phyloP scores from a whole-genome alignment of 1,139 yeast species.

The Yamadazyma buinensis region DNA sequence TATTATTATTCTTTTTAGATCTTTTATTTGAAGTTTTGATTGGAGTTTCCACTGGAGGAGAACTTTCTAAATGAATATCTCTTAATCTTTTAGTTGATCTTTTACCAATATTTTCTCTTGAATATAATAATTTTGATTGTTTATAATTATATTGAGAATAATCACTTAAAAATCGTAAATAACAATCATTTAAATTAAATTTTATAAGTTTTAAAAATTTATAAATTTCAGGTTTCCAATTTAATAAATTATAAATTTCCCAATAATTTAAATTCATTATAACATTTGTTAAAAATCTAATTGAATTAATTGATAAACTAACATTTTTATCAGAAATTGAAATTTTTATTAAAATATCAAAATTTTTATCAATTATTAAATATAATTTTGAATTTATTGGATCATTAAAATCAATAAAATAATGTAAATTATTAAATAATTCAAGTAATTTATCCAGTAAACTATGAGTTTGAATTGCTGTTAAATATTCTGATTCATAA shows the following conservation, averaged over 20 bases:
- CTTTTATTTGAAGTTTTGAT: background rate
- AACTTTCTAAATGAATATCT: constrained; percentile 12
- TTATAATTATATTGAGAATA: constrained; percentile 27
- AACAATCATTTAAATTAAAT: constrained; percentile 40
- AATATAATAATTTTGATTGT: constrained; percentile 8
- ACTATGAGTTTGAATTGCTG: constrained; percentile 3
- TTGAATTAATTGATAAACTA: constrained; percentile 31
- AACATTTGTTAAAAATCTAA: constrained; percentile 37
- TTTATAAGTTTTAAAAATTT: constrained; percentile 38
- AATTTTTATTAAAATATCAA: constrained; percentile 35
- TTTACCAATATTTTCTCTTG: constrained; percentile 12
- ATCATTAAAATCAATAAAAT: constrained; percentile 17
- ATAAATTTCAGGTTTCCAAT: constrained; percentile 44
- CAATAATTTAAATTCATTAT: constrained; percentile 43
- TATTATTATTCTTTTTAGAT: background rate
- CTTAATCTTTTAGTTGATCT: constrained; percentile 10
- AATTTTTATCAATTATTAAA: constrained; percentile 35
- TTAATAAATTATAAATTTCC: constrained; percentile 42
- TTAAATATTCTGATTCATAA: constrained; percentile 16
- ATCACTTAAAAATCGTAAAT: constrained; percentile 31
- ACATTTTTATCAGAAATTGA: constrained; percentile 30
- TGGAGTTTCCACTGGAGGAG: background rate
- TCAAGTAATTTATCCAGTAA: constrained; percentile 23
- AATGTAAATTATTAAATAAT: constrained; percentile 25
- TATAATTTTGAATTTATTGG: constrained; percentile 33